A percentile compares a stretch with the other conserved stretches of the same genome.
phyloP scores from a whole-genome alignment of 192 early-diverging fungal genomes.

The Cetraspora pellucida region DNA sequence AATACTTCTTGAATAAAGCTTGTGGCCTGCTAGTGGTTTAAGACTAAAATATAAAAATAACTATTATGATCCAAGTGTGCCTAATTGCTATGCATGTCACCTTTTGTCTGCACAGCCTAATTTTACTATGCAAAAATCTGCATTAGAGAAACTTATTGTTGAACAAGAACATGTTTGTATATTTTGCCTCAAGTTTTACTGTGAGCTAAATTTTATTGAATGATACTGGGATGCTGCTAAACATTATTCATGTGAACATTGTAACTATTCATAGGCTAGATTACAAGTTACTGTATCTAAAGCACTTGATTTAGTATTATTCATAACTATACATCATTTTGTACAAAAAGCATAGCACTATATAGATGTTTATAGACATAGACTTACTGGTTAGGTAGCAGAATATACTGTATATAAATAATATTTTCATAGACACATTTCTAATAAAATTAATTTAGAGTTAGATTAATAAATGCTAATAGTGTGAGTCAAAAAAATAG shows the following conservation, averaged over 20 bases:
- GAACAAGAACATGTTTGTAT: constrained; percentile 29
- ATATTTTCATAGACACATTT: constrained; percentile 31
- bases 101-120: constrained; percentile 32
- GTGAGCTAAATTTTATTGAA: constrained; percentile 41
- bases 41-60: constrained; percentile 18
- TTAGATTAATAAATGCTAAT: too few relatives aligned
- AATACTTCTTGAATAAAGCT: not conserved
- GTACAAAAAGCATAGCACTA: constrained; percentile 31
- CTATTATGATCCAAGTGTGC: not conserved
- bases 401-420: constrained; percentile 36
- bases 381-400: constrained; percentile 26
- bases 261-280: constrained; percentile 36
- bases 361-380: constrained; percentile 36
- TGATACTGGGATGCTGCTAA: constrained; percentile 40
- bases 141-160: constrained; percentile 29
- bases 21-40: not conserved
- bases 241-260: constrained; percentile 32
- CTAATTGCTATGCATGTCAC: constrained; percentile 25
- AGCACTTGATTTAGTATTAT: constrained; percentile 31
- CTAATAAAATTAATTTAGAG: not conserved
- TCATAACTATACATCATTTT: constrained; percentile 29
- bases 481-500: too few relatives aligned
- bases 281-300: constrained; percentile 32
- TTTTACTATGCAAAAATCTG: constrained; percentile 25
- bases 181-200: constrained; percentile 40